Evolutionary conservation across 306 rosid genomes (phyloP).

Genomic region (Inga oerstediana): DNA sequence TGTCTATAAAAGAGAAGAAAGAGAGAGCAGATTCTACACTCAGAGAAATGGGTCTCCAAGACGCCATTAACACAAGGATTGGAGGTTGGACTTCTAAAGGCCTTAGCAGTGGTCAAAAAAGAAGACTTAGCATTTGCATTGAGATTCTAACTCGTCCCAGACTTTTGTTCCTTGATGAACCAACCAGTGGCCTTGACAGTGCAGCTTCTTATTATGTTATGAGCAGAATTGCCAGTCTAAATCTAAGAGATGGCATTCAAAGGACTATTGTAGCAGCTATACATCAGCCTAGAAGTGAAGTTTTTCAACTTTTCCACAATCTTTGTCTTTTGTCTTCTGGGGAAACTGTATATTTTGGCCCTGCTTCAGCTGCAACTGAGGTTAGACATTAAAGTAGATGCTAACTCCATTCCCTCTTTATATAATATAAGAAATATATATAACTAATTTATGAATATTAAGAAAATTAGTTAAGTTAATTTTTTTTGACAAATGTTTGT

Average conservation of each 20-base stretch:
- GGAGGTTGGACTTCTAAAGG: slow-evolving; percentile 73
- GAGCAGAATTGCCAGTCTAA: slow-evolving; percentile 54
- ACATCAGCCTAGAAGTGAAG: background rate
- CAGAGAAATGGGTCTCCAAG: slow-evolving; percentile 74
- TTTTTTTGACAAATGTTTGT: too few relatives aligned
- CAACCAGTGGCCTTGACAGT: slow-evolving; percentile 80
- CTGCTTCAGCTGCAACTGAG: slow-evolving; percentile 57
- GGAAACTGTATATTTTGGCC: slow-evolving; percentile 65
- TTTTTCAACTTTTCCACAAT: slow-evolving; percentile 62
- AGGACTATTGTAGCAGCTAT: slow-evolving; percentile 58
- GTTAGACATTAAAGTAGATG: slow-evolving; percentile 30
- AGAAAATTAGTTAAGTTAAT: too few relatives aligned
- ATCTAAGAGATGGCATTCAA: slow-evolving; percentile 30
- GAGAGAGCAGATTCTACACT: slow-evolving; percentile 66
- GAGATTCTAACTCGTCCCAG: slow-evolving; percentile 62
- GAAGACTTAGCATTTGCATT: slow-evolving; percentile 73
- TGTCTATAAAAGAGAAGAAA: slow-evolving; percentile 56
- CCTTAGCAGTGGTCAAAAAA: slow-evolving; percentile 72
- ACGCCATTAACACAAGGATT: slow-evolving; percentile 61
- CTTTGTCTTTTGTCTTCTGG: slow-evolving; percentile 73
- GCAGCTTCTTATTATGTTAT: slow-evolving; percentile 62
- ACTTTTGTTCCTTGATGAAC: slow-evolving; percentile 80
- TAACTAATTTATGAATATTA: too few relatives aligned
- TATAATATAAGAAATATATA: too few relatives aligned
- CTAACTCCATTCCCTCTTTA: too few relatives aligned